Evolutionary conservation across 148 eudicot species (phyloP).

Genomic region (Vaccinium macrocarpon): DNA sequence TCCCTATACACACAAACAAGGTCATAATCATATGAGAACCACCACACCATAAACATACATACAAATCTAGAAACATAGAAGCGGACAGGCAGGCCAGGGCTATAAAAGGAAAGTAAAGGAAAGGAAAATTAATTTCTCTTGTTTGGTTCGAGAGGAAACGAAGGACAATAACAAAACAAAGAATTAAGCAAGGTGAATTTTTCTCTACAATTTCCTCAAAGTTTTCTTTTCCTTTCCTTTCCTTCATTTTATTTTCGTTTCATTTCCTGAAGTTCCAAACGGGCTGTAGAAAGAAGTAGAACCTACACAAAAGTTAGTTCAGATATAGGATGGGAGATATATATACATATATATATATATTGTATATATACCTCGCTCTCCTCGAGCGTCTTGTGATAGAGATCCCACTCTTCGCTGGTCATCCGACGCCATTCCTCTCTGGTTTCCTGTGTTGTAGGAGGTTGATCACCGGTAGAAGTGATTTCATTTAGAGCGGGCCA

Average conservation of each 20-base stretch:
- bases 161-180: not conserved
- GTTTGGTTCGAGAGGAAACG: not conserved
- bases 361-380: not conserved
- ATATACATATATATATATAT: too few species aligned
- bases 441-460: not conserved
- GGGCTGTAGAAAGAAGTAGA: not conserved
- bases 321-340: not conserved
- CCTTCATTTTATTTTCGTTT: too few species aligned
- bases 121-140: too few species aligned
- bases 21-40: not conserved
- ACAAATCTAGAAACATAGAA: not conserved
- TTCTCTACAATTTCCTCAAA: too few species aligned
- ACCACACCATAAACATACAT: not conserved
- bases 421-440: not conserved
- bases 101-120: too few species aligned
- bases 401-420: not conserved
- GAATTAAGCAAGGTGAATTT: too few species aligned
- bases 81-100: not conserved
- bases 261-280: too few species aligned
- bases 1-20: not conserved
- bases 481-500: not conserved
- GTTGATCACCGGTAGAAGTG: not conserved
- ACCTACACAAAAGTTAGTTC: not conserved
- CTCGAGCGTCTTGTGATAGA: not conserved
- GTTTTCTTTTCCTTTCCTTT: too few species aligned